Conservation (phyloP, 139 green algal genomes). For the Yamagishiella unicocca region DNA sequence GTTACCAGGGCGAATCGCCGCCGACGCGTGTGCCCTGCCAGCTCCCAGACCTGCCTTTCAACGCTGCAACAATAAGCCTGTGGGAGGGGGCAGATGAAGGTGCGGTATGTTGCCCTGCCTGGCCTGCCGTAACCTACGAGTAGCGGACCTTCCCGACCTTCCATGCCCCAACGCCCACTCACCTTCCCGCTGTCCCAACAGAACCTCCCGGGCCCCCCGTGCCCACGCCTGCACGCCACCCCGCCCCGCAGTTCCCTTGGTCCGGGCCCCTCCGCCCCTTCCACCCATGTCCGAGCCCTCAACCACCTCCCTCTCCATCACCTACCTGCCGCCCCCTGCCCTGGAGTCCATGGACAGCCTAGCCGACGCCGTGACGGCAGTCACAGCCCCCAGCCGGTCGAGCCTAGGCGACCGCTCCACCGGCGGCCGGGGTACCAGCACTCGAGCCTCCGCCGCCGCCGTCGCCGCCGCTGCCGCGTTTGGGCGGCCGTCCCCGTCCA, state of each 20-base stretch:
- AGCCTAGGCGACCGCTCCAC: too few species aligned
- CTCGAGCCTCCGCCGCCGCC: neutral
- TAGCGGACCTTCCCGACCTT: too few species aligned
- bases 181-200: too few species aligned
- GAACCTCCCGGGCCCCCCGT: too few species aligned
- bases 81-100: neutral
- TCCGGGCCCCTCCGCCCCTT: too few species aligned
- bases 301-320: constrained; percentile 11
- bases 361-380: neutral
- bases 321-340: neutral
- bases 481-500: neutral
- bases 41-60: constrained; percentile 3
- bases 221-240: too few species aligned
- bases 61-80: neutral
- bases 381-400: neutral
- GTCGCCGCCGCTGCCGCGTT: neutral
- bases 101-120: too few species aligned
- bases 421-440: neutral
- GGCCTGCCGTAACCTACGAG: too few species aligned
- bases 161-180: too few species aligned
- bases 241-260: too few species aligned
- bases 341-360: neutral
- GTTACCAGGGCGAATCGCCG: neutral
- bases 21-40: neutral
- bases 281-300: neutral